Evolutionary conservation across 345 rosid species (phyloP).

Genomic region (Bruguiera sexangula): DNA sequence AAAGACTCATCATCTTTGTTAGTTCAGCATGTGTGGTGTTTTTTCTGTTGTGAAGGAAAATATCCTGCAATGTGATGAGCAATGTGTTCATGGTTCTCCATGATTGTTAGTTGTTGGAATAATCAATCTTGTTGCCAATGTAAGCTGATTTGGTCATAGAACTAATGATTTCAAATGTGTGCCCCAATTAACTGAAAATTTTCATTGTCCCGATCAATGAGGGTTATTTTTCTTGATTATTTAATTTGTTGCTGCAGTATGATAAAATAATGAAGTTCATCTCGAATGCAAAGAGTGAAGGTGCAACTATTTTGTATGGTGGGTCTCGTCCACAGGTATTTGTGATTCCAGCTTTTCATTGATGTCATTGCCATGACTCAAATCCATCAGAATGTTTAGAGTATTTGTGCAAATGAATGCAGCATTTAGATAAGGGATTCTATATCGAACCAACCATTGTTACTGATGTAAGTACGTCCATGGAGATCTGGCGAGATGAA

Average conservation of each 20-base stretch:
- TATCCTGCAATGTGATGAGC: neutral
- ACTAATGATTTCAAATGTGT: neutral
- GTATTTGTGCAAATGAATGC: constrained; percentile 23
- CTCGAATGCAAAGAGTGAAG: constrained; percentile 83
- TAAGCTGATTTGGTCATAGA: neutral
- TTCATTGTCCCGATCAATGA: neutral
- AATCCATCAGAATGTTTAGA: constrained; percentile 11
- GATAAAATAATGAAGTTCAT: constrained; percentile 70
- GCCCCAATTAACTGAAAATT: neutral
- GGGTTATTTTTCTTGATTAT: constrained; percentile 5
- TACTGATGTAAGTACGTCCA: constrained; percentile 69
- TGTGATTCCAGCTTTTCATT: constrained; percentile 12
- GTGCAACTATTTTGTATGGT: constrained; percentile 79
- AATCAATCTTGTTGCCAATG: neutral
- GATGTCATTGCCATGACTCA: constrained; percentile 6
- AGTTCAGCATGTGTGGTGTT: neutral
- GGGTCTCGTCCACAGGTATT: constrained; percentile 79
- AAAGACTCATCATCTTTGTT: neutral
- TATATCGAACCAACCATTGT: constrained; percentile 80
- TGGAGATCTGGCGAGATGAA: constrained; percentile 99
- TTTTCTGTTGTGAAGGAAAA: neutral
- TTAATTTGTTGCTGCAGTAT: constrained; percentile 49
- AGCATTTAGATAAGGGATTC: constrained; percentile 84
- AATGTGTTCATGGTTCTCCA: too few species aligned
- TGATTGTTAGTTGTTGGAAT: constrained; percentile 1